Base-by-base conservation (phyloP, 495 filamentous ascomycete genomes). In the Penicillium bialowiezense region DNA sequence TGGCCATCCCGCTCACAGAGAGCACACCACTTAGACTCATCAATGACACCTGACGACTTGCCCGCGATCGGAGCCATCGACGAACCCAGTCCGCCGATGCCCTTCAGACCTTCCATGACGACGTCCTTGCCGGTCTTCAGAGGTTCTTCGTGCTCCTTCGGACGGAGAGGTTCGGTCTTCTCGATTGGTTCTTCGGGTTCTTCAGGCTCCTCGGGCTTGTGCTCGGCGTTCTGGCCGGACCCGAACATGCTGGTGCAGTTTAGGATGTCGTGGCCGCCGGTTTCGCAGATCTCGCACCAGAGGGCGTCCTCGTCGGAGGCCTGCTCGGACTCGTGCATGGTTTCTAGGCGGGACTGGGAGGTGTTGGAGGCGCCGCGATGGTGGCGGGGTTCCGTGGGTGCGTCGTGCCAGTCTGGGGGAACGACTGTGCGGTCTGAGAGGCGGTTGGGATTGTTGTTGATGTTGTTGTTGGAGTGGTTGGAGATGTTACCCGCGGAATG, bases 231-330 rank as follows among this genome's bases (percentile, higher is more conserved):
- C 15, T 62, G 59, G 4, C 65, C 69, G 19, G 71, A 61, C 9
- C 70, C 82, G 61, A 91, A 90, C 82, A 95, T 90, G 61, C 85
- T 93, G 26, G 89, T 89, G 72, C 92, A 97, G 15, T 84, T 93
- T 29, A 97, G 69, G 51, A 97, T 95, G 54, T 97, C 92, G 56
- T 97, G 92, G 13, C 92, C 92, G n/a, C 78, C 76, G 2, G 86
- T 88, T 68, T 97, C 92, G 66, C 92, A 96, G 41, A 97, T 91
- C 69, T 97, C 92, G 71, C 92, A 97, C 89, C 91, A 96, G 49
- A 91, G 76, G 46, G 84, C 79, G 60, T 87, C 90, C 35, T 86
- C 87, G 40, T 83, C 80, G 10, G 87, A 88, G 41, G 85, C 83
- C 18, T 77, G 71, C 56, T 91, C 89, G 47, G 83, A 86, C 64